Base-by-base conservation (phyloP, 2,329 filamentous ascomycete species). In the Akanthomyces dipterigenus region DNA sequence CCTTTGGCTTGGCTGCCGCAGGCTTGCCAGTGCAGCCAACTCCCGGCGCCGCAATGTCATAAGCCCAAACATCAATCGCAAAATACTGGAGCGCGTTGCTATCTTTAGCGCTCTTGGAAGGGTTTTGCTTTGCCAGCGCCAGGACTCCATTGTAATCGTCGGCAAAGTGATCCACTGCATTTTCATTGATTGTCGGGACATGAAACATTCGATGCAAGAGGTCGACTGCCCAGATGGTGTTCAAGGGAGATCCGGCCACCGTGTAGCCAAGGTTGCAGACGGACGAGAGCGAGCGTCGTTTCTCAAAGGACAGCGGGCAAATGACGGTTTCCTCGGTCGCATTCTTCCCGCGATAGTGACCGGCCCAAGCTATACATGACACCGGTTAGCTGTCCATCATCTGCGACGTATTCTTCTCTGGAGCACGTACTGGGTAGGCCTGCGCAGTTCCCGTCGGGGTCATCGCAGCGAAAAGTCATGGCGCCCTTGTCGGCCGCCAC, bases 271-370 rank as follows among this genome's bases (percentile, higher is more conserved):
- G 75, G 28, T 78, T 79, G 71, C 88, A 90, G 68, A 89, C 77
- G 34, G 80, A 78, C 55, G 80, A 76, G 8, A 90, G 80, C 22
- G 78, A 80, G 40, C 78, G 80, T 54, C 87, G 83, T 51, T 78
- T 78, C 42, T 74, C 68, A 71, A 84, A 90, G 1, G 85, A 88
- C 1, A 82, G 76, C 5, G 80, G 78, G 72, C 87, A 90, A 71
- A 90, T 89, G 65, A 89, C 87, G 2, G 87, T 90, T 72, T 90
- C 86, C 1, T 78, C 73, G 3, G 85, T 85, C 2, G 80, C 86
- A 63, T 89, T 89, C 28, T 71, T 68, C 48, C 87, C 87, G 60
- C 88, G 83, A 82, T 82, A 88, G 76, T 90, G 87, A 38, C 87
- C 87, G 50, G 78, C 87, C 81, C 82, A 89, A 56, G 76, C 85